A percentile compares a stretch with the other conserved stretches of the same genome.
Evolutionary conservation across 2,329 filamentous ascomycete genomes (phyloP).

Genomic region (Monosporascus sp.): DNA sequence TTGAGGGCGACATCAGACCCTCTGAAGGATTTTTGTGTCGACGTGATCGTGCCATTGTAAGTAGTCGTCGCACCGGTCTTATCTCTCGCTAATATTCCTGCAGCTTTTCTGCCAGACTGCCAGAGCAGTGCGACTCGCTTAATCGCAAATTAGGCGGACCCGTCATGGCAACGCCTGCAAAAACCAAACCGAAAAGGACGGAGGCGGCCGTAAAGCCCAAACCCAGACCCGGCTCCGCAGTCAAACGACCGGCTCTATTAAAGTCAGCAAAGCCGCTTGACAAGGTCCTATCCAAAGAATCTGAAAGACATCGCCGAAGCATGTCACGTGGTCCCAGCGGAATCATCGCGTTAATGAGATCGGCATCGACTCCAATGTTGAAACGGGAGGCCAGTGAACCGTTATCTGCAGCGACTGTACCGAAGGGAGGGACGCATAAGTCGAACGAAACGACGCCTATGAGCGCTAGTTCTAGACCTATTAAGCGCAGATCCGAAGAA

Average conservation of each 20-base stretch:
- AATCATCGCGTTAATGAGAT: conserved; percentile 61
- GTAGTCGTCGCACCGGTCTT: conserved; percentile 20
- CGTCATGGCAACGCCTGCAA: conserved; percentile 45
- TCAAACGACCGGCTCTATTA: conserved; percentile 40
- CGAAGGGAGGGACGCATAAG: conserved; percentile 35
- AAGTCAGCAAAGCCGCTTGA: conserved; percentile 51
- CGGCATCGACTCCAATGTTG: conserved; percentile 60
- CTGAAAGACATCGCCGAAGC: conserved; percentile 50
- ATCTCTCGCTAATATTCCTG: conserved; percentile 27
- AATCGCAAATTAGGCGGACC: conserved; percentile 75
- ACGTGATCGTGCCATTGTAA: conserved; percentile 77
- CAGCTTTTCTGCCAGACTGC: conserved; percentile 71
- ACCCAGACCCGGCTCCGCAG: conserved; percentile 46
- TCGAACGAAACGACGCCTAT: conserved; percentile 40
- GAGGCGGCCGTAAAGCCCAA: conserved; percentile 40
- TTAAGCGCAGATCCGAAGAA: conserved; percentile 48
- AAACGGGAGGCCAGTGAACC: conserved; percentile 67
- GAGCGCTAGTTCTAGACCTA: conserved; percentile 32
- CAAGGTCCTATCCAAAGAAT: conserved; percentile 52
- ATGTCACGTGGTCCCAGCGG: conserved; percentile 53
- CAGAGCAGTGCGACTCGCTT: conserved; percentile 63
- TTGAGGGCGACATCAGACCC: conserved; percentile 52
- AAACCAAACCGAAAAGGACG: conserved; percentile 43
- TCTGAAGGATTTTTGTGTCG: conserved; percentile 70
- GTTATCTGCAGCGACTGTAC: conserved; percentile 44